Percentiles rank a stretch among this genome's conserved stretches.
Conservation (phyloP, 73 alveolate genomes). For the Breviolum minutum region DNA sequence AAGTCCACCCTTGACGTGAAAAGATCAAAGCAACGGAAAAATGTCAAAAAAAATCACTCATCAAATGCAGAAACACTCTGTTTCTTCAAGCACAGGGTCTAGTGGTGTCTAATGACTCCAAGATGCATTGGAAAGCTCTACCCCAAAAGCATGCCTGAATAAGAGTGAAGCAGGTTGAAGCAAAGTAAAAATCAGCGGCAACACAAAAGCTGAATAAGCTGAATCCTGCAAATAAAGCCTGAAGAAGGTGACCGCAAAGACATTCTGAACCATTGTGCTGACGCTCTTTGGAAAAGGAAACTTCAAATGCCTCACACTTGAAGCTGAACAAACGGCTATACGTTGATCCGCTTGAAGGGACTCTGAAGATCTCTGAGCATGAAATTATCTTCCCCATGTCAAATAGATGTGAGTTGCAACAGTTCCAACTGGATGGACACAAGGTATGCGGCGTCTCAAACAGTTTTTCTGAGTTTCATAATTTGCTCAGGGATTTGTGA, state of each 20-base stretch:
- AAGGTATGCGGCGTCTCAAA: too few relatives aligned
- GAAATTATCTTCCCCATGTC: background rate
- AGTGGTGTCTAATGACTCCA: background rate
- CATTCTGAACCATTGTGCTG: slow-evolving; percentile 50
- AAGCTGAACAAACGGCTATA: background rate
- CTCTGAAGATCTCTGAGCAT: background rate
- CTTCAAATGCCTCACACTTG: slow-evolving; percentile 43
- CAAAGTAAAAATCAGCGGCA: background rate
- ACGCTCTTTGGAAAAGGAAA: slow-evolving; percentile 62
- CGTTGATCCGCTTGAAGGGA: background rate
- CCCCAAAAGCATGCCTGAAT: slow-evolving; percentile 75
- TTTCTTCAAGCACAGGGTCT: too few relatives aligned
- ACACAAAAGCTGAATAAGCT: background rate
- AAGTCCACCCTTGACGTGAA: too few relatives aligned
- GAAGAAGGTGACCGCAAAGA: slow-evolving; percentile 67
- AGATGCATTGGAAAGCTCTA: slow-evolving; percentile 65
- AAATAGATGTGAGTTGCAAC: too few relatives aligned
- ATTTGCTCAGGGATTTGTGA: too few relatives aligned
- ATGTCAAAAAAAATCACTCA: background rate
- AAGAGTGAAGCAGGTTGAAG: background rate
- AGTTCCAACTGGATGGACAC: too few relatives aligned
- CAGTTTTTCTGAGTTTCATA: too few relatives aligned
- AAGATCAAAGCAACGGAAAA: too few relatives aligned
- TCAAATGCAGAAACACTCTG: background rate
- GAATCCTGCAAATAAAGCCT: background rate